Percentiles rank a stretch among this genome's conserved stretches.
phyloP scores from a whole-genome alignment of 345 rosid species.

The Erucastrum elatum region DNA sequence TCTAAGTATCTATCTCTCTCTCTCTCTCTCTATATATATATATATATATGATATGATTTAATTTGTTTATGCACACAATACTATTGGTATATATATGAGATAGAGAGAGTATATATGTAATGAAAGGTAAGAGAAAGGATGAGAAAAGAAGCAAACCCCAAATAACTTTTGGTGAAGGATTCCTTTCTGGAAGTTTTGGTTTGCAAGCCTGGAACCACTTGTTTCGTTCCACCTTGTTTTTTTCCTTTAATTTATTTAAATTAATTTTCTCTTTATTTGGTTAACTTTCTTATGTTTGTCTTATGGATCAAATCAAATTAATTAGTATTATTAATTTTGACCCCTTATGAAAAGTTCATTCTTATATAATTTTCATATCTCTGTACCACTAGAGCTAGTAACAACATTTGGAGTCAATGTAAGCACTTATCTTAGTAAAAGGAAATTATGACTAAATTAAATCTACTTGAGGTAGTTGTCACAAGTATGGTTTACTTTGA shows the following conservation, averaged over 20 bases:
- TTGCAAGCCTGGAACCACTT: slow-evolving; percentile 50
- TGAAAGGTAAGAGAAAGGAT: slow-evolving; percentile 31
- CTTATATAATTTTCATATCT: background rate
- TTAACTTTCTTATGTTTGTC: slow-evolving; percentile 26
- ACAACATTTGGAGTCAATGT: background rate
- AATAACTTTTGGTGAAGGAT: slow-evolving; percentile 46
- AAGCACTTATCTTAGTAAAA: slow-evolving; percentile 11
- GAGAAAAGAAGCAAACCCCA: slow-evolving; percentile 44
- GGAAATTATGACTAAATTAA: background rate
- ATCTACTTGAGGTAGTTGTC: background rate
- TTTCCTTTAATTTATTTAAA: slow-evolving; percentile 11
- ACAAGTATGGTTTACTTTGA: background rate
- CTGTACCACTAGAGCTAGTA: background rate
- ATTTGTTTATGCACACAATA: slow-evolving; percentile 44
- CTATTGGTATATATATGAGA: slow-evolving; percentile 35
- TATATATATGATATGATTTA: slow-evolving; percentile 2
- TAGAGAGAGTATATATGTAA: slow-evolving; percentile 21
- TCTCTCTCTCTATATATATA: background rate
- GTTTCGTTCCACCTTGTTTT: slow-evolving; percentile 30
- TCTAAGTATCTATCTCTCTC: slow-evolving; percentile 8
- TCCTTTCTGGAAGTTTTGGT: slow-evolving; percentile 48
- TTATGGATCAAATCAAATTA: slow-evolving; percentile 14
- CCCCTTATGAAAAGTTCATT: background rate
- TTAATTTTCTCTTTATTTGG: background rate
- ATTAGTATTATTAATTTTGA: background rate